Conservation (phyloP, 768 basidiomycete genomes). For the Hysterangium stoloniferum region DNA sequence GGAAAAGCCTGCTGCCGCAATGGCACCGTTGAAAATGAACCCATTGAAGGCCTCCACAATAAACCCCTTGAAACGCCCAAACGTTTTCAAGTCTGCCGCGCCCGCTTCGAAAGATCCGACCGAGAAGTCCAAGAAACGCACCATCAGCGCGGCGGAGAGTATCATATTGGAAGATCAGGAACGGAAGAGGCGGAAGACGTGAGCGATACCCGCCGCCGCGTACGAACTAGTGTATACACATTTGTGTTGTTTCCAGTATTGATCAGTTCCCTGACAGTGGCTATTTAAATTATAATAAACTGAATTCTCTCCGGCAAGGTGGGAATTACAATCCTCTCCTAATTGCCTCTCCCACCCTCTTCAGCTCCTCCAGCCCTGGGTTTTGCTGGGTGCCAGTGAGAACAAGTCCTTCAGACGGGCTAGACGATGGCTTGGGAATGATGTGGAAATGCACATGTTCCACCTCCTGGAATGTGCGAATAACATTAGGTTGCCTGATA, state of each 20-base stretch:
- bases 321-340: constrained; percentile 47
- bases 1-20: constrained; percentile 54
- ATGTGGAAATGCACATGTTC: constrained; percentile 36
- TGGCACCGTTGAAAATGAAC: constrained; percentile 34
- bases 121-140: constrained; percentile 33
- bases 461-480: constrained; percentile 19
- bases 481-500: not conserved
- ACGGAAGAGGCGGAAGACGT: constrained; percentile 74
- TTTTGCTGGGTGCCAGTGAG: too few relatives aligned
- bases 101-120: constrained; percentile 24
- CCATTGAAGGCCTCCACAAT: constrained; percentile 42
- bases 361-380: constrained; percentile 56
- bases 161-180: constrained; percentile 89
- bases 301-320: too few relatives aligned
- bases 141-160: constrained; percentile 76
- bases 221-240: too few relatives aligned
- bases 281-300: too few relatives aligned
- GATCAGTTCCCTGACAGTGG: too few relatives aligned
- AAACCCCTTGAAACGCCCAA: constrained; percentile 67
- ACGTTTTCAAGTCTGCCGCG: constrained; percentile 57
- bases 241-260: too few relatives aligned
- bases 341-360: constrained; percentile 50
- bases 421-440: constrained; percentile 34
- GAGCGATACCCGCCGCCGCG: too few relatives aligned
- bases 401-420: constrained; percentile 34